phyloP scores from a whole-genome alignment of 192 early-diverging fungal genomes.

The Rhizophagus clarus region DNA sequence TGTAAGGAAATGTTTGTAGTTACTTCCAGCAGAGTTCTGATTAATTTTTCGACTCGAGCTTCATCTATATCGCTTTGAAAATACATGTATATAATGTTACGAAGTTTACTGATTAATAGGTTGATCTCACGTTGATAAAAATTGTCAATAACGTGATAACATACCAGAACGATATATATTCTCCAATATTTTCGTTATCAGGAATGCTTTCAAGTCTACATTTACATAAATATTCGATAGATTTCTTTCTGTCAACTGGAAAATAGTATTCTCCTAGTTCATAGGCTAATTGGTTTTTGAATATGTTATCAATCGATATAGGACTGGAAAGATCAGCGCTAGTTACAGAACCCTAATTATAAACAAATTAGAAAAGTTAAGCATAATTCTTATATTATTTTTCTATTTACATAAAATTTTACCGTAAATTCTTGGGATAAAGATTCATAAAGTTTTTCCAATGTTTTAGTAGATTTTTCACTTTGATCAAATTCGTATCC shows the following conservation, averaged over 20 bases:
- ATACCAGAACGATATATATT: constrained; percentile 11
- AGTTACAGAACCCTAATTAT: neutral
- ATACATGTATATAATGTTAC: neutral
- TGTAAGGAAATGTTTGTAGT: neutral
- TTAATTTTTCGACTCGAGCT: neutral
- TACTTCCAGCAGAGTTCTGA: neutral
- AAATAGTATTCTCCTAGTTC: constrained; percentile 24
- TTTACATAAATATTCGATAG: constrained; percentile 16
- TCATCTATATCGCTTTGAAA: constrained; percentile 1
- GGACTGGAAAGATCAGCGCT: neutral
- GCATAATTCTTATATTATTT: too few species aligned
- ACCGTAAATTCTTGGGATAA: constrained; percentile 19
- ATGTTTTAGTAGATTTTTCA: neutral
- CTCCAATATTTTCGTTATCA: neutral
- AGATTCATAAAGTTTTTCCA: constrained; percentile 18
- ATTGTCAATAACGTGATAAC: neutral
- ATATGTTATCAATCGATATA: neutral
- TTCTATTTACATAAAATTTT: too few species aligned
- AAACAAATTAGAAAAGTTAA: neutral
- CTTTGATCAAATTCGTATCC: constrained; percentile 19
- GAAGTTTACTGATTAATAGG: neutral
- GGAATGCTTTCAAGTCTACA: constrained; percentile 4
- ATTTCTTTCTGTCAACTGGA: neutral
- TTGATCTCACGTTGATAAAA: neutral
- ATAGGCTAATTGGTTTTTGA: constrained; percentile 4